Evolutionary conservation across 2,329 filamentous ascomycete genomes (phyloP).

Genomic region (Colletotrichum incanum): DNA sequence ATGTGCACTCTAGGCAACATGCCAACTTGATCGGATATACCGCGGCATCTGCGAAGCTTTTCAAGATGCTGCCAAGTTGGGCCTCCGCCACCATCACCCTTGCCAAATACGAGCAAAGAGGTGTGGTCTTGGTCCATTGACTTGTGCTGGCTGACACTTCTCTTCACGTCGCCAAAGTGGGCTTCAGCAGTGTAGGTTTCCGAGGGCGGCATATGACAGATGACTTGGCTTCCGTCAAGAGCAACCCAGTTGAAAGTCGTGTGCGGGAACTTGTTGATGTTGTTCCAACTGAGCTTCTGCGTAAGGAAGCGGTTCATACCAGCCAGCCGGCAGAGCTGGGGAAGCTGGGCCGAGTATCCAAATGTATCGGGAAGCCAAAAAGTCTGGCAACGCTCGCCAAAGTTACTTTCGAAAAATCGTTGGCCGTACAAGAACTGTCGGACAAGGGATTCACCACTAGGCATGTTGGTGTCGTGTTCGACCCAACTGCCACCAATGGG

Average conservation of each 20-base stretch:
- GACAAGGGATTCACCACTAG: conserved; percentile 93
- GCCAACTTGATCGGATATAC: conserved; percentile 89
- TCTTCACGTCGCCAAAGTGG: conserved; percentile 93
- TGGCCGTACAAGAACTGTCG: conserved; percentile 97
- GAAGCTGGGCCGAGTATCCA: conserved; percentile 95
- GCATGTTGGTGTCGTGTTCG: conserved; percentile 98
- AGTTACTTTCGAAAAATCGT: conserved; percentile 93
- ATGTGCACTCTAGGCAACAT: conserved; percentile 89
- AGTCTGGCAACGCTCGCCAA: conserved; percentile 88
- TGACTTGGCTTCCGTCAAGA: conserved; percentile 94
- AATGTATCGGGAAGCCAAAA: conserved; percentile 99
- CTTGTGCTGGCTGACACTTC: conserved; percentile 93
- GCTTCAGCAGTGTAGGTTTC: conserved; percentile 97
- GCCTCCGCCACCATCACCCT: conserved; percentile 95
- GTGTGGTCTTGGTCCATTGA: conserved; percentile 94
- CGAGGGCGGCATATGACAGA: conserved; percentile 96
- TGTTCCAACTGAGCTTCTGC: conserved; percentile 99
- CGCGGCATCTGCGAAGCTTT: conserved; percentile 93
- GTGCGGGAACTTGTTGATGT: conserved; percentile 99
- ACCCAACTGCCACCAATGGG: conserved; percentile 99
- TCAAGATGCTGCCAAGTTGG: conserved; percentile 95
- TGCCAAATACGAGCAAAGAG: conserved; percentile 93
- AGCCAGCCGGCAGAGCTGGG: conserved; percentile 92
- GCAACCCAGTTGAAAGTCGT: conserved; percentile 99
- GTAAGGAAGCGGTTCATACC: conserved; percentile 98